These are phyloP conservation scores for Moniliella sp. DNA, from an alignment of 1,284 basidiomycete species.

Conservation along the genomic window DNA sequence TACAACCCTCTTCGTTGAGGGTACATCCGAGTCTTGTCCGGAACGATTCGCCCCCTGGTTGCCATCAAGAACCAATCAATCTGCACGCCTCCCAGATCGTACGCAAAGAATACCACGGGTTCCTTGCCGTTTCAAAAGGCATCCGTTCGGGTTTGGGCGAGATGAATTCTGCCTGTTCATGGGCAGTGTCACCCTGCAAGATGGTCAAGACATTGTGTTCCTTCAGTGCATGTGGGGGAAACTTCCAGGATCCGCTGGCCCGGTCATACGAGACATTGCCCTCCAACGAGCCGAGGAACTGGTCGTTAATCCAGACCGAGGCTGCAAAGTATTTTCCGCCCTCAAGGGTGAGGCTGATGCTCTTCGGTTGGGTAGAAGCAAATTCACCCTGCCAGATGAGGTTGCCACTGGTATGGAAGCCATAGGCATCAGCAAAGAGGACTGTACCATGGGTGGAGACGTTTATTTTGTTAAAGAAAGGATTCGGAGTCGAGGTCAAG, in stretches of 20 bases:
- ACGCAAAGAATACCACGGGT: too few species aligned
- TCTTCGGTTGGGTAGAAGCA: conserved; percentile 33
- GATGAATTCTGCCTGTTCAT: too few species aligned
- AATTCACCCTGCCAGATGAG: conserved; percentile 64
- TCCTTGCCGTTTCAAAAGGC: too few species aligned
- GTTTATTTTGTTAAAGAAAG: conserved; percentile 39
- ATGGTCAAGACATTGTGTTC: conserved; percentile 51
- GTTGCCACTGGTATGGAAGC: conserved; percentile 42
- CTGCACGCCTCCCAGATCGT: conserved; percentile 51
- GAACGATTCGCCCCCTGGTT: conserved; percentile 52
- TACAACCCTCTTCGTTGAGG: conserved; percentile 60
- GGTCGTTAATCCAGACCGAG: conserved; percentile 54
- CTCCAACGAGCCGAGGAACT: conserved; percentile 46
- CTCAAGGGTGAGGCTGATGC: too few species aligned
- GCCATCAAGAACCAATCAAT: conserved; percentile 41
- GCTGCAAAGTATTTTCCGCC: too few species aligned
- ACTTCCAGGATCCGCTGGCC: conserved; percentile 19
- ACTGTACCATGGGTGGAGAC: conserved; percentile 42
- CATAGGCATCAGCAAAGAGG: conserved; percentile 42
- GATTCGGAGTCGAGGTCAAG: conserved; percentile 49
- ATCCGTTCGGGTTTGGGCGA: too few species aligned
- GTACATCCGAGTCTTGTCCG: conserved; percentile 49
- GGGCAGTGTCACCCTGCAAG: conserved; percentile 56
- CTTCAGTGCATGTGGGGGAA: conserved; percentile 42
- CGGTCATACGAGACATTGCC: conserved; percentile 46